Evolutionary conservation across 202 grass and related monocot genomes (phyloP).

Genomic region (Panicum virgatum): DNA sequence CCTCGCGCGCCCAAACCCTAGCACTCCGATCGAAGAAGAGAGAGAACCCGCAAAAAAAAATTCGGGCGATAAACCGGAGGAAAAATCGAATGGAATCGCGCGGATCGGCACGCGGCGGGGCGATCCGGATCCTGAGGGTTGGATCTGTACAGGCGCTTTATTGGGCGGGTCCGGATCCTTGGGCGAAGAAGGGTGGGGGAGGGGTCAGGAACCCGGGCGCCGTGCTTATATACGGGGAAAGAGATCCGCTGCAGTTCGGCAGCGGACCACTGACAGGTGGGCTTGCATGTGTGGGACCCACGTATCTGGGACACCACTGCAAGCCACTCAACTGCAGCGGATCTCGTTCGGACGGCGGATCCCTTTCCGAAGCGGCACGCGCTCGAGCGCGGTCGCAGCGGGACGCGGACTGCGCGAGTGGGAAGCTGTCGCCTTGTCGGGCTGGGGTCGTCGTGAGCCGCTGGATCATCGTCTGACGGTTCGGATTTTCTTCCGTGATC

Average conservation of each 20-base stretch:
- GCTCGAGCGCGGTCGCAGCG: not conserved
- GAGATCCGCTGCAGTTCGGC: too few relatives aligned
- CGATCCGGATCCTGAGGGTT: conserved; percentile 47
- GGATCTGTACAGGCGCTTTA: conserved; percentile 41
- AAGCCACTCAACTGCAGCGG: too few relatives aligned
- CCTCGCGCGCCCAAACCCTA: conserved; percentile 50
- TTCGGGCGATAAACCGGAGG: not conserved
- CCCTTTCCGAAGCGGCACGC: not conserved
- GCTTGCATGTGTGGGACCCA: too few relatives aligned
- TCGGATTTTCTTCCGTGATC: not conserved
- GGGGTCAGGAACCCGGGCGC: not conserved
- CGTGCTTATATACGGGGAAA: conserved; percentile 26
- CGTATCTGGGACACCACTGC: too few relatives aligned
- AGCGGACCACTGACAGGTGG: too few relatives aligned
- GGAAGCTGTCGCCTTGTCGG: not conserved
- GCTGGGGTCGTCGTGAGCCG: not conserved
- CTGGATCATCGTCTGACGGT: not conserved
- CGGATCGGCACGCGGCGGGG: conserved; percentile 1
- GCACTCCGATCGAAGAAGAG: conserved; percentile 11
- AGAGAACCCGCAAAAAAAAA: not conserved
- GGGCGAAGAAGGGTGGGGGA: conserved; percentile 15
- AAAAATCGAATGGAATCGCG: not conserved
- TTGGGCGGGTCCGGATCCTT: conserved; percentile 36
- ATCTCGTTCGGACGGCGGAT: too few relatives aligned
- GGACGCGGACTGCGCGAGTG: not conserved